A percentile compares a stretch with the other conserved stretches of the same genome.
These are phyloP conservation scores for Kodamaea arcana DNA, from an alignment of 1,139 yeast species.

Conservation along the genomic window DNA sequence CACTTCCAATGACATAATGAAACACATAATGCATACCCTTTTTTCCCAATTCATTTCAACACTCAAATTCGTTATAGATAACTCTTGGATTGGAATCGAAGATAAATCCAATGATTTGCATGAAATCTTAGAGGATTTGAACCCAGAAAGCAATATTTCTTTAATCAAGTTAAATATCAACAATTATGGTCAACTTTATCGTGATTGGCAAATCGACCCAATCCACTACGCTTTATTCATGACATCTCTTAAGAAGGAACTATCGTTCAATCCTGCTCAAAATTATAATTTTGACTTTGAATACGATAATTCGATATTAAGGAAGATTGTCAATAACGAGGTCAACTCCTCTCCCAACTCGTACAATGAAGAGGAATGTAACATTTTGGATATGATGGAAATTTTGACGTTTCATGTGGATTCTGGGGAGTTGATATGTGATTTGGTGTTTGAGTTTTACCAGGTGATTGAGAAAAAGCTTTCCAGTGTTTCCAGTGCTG, in stretches of 20 bases:
- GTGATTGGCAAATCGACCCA: slow-evolving; percentile 4
- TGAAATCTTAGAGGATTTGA: slow-evolving; percentile 8
- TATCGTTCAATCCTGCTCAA: slow-evolving; percentile 10
- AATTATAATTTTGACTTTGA: slow-evolving; percentile 11
- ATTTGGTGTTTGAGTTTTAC: slow-evolving; percentile 4
- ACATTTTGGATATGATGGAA: slow-evolving; percentile 17
- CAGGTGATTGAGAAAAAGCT: slow-evolving; percentile 2
- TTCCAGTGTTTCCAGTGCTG: too few relatives aligned
- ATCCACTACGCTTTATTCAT: slow-evolving; percentile 6
- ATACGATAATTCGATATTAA: slow-evolving; percentile 16
- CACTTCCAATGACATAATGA: slow-evolving; percentile 5
- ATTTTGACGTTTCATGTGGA: slow-evolving; percentile 16
- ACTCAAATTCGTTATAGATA: slow-evolving; percentile 1
- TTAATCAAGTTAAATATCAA: slow-evolving; percentile 8
- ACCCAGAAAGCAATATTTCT: slow-evolving; percentile 7
- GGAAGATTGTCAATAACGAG: slow-evolving; percentile 15
- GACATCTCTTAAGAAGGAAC: slow-evolving; percentile 13
- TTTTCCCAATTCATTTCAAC: slow-evolving; percentile 5
- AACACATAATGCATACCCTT: slow-evolving; percentile 5
- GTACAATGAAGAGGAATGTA: slow-evolving; percentile 15
- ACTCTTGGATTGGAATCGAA: slow-evolving; percentile 5
- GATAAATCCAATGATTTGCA: slow-evolving; percentile 4
- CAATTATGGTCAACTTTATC: slow-evolving; percentile 8
- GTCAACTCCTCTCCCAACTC: slow-evolving; percentile 13
- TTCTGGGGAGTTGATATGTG: slow-evolving; percentile 6